Conservation (phyloP, 2,329 filamentous ascomycete genomes). For the Fusarium torulosum region DNA sequence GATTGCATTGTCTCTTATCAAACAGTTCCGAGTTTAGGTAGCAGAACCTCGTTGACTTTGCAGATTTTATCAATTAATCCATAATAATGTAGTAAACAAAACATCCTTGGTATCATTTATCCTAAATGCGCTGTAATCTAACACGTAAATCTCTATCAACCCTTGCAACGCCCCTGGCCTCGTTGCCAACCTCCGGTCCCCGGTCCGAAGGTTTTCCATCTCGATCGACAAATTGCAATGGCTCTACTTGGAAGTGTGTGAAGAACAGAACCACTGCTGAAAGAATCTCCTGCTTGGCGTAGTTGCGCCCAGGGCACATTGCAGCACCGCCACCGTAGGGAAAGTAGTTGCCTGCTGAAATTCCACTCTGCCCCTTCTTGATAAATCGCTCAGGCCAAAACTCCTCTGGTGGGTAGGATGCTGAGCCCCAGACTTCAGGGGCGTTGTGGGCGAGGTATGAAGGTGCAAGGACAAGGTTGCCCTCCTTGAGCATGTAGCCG, state of each 20-base stretch:
- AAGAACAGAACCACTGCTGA: constrained; percentile 38
- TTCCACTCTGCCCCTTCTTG: constrained; percentile 24
- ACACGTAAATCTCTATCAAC: constrained; percentile 43
- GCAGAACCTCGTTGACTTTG: not conserved
- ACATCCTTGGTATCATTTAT: not conserved
- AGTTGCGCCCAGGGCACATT: constrained; percentile 47
- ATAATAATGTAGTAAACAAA: not conserved
- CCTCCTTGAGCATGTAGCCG: constrained; percentile 40
- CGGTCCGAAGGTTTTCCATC: constrained; percentile 32
- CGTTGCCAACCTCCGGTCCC: constrained; percentile 41
- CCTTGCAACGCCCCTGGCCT: constrained; percentile 43
- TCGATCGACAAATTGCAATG: constrained; percentile 25
- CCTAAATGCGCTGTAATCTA: constrained; percentile 27
- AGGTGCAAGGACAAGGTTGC: constrained; percentile 42
- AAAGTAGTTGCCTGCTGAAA: constrained; percentile 42
- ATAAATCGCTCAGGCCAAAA: constrained; percentile 45
- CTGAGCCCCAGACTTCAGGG: constrained; percentile 32
- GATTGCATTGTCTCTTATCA: constrained; percentile 17
- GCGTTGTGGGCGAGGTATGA: constrained; percentile 43
- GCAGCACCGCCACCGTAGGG: constrained; percentile 46
- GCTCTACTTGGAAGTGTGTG: constrained; percentile 38
- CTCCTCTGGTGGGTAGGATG: constrained; percentile 31
- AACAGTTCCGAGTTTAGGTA: not conserved
- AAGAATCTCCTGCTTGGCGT: constrained; percentile 47
- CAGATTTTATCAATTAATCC: too few species aligned